A percentile compares a stretch with the other conserved stretches of the same genome.
Evolutionary conservation across 2,329 filamentous ascomycete species (phyloP).

Genomic region (Dichotomopilus funicola): DNA sequence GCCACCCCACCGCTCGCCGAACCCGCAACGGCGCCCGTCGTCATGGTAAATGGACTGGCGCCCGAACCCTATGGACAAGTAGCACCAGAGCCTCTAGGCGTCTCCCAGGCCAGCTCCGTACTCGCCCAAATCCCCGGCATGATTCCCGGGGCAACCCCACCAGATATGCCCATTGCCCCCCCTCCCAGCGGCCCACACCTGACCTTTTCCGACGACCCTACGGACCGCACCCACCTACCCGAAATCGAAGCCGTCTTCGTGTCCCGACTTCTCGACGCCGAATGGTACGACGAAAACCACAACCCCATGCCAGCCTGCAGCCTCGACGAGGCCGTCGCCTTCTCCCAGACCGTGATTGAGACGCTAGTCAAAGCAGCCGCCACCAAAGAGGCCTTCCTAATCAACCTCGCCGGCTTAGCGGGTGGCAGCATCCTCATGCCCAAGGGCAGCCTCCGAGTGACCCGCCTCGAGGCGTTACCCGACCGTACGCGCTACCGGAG

Average conservation of each 20-base stretch:
- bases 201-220: slow-evolving; percentile 27
- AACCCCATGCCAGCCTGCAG: slow-evolving; percentile 36
- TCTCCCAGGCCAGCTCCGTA: not conserved
- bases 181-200: not conserved
- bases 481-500: slow-evolving; percentile 43
- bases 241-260: slow-evolving; percentile 51
- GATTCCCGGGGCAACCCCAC: not conserved
- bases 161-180: not conserved
- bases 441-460: slow-evolving; percentile 35
- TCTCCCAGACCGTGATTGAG: slow-evolving; percentile 49
- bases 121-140: not conserved
- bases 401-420: slow-evolving; percentile 52
- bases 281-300: slow-evolving; percentile 47
- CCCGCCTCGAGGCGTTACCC: slow-evolving; percentile 37
- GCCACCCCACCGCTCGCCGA: slow-evolving; percentile 25
- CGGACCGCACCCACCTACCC: slow-evolving; percentile 50
- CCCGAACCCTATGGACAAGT: not conserved
- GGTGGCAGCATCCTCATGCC: slow-evolving; percentile 47
- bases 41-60: slow-evolving; percentile 29
- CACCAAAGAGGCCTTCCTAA: slow-evolving; percentile 49
- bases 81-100: not conserved
- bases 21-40: slow-evolving; percentile 18
- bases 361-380: slow-evolving; percentile 45
- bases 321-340: slow-evolving; percentile 47
- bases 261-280: slow-evolving; percentile 41